Evolutionary conservation across 2,329 filamentous ascomycete genomes (phyloP), one percentile per base, ranked within the genome.

Genomic region (Colletotrichum australisinense): DNA sequence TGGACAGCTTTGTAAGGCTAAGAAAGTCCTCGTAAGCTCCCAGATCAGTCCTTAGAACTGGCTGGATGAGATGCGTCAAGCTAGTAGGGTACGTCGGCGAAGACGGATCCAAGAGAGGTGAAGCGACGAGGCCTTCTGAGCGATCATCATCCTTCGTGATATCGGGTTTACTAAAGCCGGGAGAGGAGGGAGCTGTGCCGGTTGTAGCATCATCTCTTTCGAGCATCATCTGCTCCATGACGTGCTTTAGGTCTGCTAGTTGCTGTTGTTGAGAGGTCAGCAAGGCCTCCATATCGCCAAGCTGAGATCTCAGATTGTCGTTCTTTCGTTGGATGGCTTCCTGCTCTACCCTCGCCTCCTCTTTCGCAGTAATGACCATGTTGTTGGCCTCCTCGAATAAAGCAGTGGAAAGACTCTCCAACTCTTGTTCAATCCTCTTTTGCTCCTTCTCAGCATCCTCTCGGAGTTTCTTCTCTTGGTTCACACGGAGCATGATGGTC

Each of bases 371-470:
- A 53, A 96, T 94, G 65, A 99, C 97, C 96, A 99, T 98, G 88
- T 93, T 95, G 85, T 99, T 98, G 63, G 97, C 97, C 86, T 99
- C 96, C 80, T 98, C 95, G 75, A 99, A 99, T n/a, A 99, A 88
- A 32, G 95, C 95, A 1, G 95, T 92, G 0, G 97, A 98, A 75
- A 99, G 84, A 65, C 91, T 94, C 84, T 98, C 97, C 58, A 99
- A 86, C 83, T 99, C 97, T 77, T 93, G 92, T 81, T 99, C 97
- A 35, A 98, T 98, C 75, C 92, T 92, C 82, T 93, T 94, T 86
- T 97, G 98, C 69, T 94, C 94, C 81, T 90, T 92, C 79, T 95
- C 93, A 12, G 89, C 89, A 58, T 91, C 89, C 8, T 86, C 81
- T n/a, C 93, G 89, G 76, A 90, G 87, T 62, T 85, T 88, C 78